Base-by-base conservation (phyloP, 441 rosid species). In the Populus hybrid region DNA sequence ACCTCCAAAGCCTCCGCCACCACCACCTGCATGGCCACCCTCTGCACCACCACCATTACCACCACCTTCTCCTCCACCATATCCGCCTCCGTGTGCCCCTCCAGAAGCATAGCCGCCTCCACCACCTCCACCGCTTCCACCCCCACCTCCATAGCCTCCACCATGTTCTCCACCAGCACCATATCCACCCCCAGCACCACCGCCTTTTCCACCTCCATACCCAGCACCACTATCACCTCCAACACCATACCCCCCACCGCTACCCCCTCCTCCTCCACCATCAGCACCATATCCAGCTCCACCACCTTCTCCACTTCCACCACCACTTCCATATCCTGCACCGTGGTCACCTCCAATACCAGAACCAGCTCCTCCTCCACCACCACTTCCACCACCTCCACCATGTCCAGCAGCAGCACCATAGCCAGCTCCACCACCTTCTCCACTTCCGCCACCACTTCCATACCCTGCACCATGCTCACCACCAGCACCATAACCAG, bases 331-430 rank as follows among this genome's bases (percentile, higher is more conserved):
- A 36, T 32, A 23, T 0, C 77, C 74, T 34, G 68, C 46, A 10
- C 64, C 75, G 0, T 28, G 30, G 0, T 69, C 50, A 5, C 83
- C 78, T 4, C 30, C 70, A 8, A 70, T 71, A 8, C 83, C 78
- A 6, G 42, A 71, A 3, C 82, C 77, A 50, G 80, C 78, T 4
- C 77, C 74, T 0, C 73, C 78, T 1, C 80, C 76, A 10, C 69
- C 85, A 30, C 74, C 78, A 8, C 83, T 81, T 8, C 88, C 87
- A 40, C 87, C 86, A 3, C 73, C 79, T 1, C 80, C 85, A 5
- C 80, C 83, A 2, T 83, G 82, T 0, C 78, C 80, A 32, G 87
- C 88, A 28, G 74, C 81, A n/a, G 84, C 84, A 30, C 86, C 84
- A 63, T 82, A 87, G 23, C 65, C 82, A 23, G 82, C 86, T 67